Base-by-base conservation (phyloP, 495 filamentous ascomycete genomes). In the Penicillium cosmopolitanum region DNA sequence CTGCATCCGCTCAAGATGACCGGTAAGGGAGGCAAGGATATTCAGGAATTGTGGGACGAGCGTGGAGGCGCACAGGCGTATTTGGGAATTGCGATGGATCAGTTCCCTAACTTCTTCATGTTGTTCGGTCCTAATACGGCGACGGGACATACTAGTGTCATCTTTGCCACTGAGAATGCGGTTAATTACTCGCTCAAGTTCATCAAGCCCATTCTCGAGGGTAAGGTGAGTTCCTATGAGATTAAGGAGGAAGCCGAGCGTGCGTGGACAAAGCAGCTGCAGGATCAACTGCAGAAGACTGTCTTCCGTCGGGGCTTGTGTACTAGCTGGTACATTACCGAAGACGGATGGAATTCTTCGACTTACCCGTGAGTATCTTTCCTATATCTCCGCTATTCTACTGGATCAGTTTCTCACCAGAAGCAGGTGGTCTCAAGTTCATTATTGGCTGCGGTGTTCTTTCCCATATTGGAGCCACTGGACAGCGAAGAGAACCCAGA, bases 41-140 rank as follows among this genome's bases (percentile, higher is more conserved):
- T 89, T 25, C 68, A 82, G 28, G 75, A 85, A 44, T 68, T 82
- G 0, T 88, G 84, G 80, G 73, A 82, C 0, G 74, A 79, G 67
- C 72, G 80, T 67, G 89, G 89, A 56, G 84, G 84, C 1, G 69
- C 86, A 0, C 84, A 85, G 57, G 83, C 86, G 5, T 90, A 90
- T 66, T 80, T 83, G 53, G 85, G 85, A 4, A 83, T 82, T 44
- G 84, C 86, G 4, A 77, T 90, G 71, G 83, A 87, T 56, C 79
- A 80, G 0, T 90, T 87, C 66, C 87, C 87, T 0, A 90, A 90
- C 56, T 84, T 89, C 69, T 90, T 90, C 71, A 80, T 87, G 40
- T 68, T 89, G 6, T 84, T 85, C 62, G 87, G 87, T 0, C 87
- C 87, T 0, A 89, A 89, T 58, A 87, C 84, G 1, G 80, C 73